Evolutionary conservation across 2,329 filamentous ascomycete genomes (phyloP).

Genomic region (Stromatinia cepivora): DNA sequence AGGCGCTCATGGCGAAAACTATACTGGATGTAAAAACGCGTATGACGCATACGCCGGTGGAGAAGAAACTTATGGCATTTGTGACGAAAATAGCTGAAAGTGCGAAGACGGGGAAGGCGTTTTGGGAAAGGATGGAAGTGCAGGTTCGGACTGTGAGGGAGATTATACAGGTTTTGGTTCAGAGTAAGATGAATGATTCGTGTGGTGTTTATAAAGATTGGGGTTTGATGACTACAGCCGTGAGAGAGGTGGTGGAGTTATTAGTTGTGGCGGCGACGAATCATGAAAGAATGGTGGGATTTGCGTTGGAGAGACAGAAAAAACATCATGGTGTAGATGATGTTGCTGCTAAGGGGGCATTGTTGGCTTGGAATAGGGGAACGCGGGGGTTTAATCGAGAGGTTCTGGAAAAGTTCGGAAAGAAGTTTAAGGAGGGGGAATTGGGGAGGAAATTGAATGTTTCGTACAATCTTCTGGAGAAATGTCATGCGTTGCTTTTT

Average conservation of each 20-base stretch:
- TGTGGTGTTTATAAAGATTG: not conserved
- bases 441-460: not conserved
- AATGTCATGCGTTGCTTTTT: slow-evolving; percentile 2
- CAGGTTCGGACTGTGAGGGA: not conserved
- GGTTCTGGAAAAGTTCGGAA: not conserved
- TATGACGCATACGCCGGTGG: not conserved
- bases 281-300: not conserved
- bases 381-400: slow-evolving; percentile 9
- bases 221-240: not conserved
- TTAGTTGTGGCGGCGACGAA: not conserved
- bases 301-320: not conserved
- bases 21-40: not conserved
- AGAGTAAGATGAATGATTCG: not conserved
- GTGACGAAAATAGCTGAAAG: not conserved
- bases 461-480: slow-evolving; percentile 9
- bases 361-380: slow-evolving; percentile 4
- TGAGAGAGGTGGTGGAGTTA: not conserved
- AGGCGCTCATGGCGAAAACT: not conserved
- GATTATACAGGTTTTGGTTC: not conserved
- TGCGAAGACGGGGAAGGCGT: not conserved
- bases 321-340: not conserved
- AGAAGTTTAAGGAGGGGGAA: not conserved
- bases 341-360: not conserved
- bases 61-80: not conserved
- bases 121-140: not conserved